Percentiles rank a stretch among this genome's conserved stretches.
phyloP scores from a whole-genome alignment of 2,329 filamentous ascomycete genomes.

The Neopestalotiopsis rosae region DNA sequence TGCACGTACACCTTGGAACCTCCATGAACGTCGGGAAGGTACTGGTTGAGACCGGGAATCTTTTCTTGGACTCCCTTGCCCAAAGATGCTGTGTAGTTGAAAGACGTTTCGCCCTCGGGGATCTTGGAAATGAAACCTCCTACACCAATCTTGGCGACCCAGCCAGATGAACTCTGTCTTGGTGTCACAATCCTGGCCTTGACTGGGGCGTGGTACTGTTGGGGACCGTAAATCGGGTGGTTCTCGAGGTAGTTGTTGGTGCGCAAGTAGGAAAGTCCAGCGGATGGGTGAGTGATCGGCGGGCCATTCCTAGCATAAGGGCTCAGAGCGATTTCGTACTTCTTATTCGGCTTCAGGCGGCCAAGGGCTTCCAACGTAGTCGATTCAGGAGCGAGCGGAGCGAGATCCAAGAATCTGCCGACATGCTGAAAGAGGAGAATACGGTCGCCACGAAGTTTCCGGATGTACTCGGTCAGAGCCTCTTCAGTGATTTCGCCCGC shows the following conservation, averaged over 20 bases:
- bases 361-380: conserved; percentile 31
- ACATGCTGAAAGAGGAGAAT: conserved; percentile 58
- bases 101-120: conserved; percentile 47
- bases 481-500: conserved; percentile 52
- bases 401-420: conserved; percentile 66
- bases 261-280: conserved; percentile 66
- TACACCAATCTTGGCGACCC: conserved; percentile 54
- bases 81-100: conserved; percentile 36
- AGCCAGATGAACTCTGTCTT: conserved; percentile 31
- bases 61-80: not conserved
- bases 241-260: conserved; percentile 61
- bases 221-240: conserved; percentile 66
- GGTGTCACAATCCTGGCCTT: conserved; percentile 57
- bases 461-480: conserved; percentile 58
- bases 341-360: conserved; percentile 25
- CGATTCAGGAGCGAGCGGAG: conserved; percentile 46
- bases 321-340: conserved; percentile 35
- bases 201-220: conserved; percentile 53
- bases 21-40: conserved; percentile 54
- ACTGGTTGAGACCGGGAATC: conserved; percentile 38
- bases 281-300: conserved; percentile 66
- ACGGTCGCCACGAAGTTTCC: conserved; percentile 57
- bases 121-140: conserved; percentile 58
- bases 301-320: conserved; percentile 60
- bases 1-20: conserved; percentile 61